These are phyloP conservation scores for Gossypium mustelinum DNA, from an alignment of 345 rosid species.

Conservation along the genomic window DNA sequence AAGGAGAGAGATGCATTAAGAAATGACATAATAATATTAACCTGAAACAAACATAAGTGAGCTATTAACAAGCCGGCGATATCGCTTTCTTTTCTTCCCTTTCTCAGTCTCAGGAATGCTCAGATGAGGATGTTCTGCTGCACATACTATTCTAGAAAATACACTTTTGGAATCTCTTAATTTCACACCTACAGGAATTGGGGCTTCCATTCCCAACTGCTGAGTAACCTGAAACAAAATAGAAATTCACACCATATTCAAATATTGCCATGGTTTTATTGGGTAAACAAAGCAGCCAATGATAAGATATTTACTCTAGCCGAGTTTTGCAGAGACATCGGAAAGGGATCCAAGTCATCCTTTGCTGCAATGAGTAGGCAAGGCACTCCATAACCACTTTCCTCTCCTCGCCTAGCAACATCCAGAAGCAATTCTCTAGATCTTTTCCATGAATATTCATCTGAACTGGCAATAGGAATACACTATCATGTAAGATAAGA, in stretches of 20 bases:
- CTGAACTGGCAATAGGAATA: conserved; percentile 47
- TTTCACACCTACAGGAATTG: conserved; percentile 52
- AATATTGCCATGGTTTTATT: neutral
- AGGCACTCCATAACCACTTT: conserved; percentile 55
- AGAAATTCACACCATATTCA: neutral
- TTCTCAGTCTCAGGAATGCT: conserved; percentile 70
- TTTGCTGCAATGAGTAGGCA: conserved; percentile 75
- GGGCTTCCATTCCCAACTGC: conserved; percentile 64
- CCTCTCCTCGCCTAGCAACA: conserved; percentile 67
- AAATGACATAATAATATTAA: neutral
- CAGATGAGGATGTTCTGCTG: conserved; percentile 68
- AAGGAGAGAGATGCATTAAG: neutral
- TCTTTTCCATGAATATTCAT: conserved; percentile 72
- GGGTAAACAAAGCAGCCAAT: conserved; percentile 6
- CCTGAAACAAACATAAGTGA: conserved; percentile 76
- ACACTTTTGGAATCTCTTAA: conserved; percentile 44
- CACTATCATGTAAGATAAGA: conserved; percentile 14
- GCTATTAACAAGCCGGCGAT: conserved; percentile 49
- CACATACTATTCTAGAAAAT: conserved; percentile 47
- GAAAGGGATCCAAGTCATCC: conserved; percentile 64
- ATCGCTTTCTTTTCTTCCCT: conserved; percentile 55
- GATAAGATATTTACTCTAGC: conserved; percentile 35
- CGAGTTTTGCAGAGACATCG: conserved; percentile 29
- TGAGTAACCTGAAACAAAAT: conserved; percentile 48
- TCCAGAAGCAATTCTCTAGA: conserved; percentile 62